These are phyloP conservation scores for Hippophae gyantsensis DNA, from an alignment of 306 rosid genomes.

Conservation along the genomic window DNA sequence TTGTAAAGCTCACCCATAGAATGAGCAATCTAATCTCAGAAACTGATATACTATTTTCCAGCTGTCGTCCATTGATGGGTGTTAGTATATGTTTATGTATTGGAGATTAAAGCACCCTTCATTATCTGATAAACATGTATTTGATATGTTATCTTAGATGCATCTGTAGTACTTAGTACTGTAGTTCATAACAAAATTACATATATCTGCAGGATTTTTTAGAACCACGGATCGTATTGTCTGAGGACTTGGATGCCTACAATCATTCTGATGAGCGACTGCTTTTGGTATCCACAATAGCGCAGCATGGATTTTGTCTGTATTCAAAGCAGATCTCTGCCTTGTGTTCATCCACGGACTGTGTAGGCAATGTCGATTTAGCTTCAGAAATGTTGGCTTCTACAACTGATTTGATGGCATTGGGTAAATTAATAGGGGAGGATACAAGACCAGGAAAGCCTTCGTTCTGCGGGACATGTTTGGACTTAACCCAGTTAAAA, in stretches of 20 bases:
- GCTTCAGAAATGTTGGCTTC: constrained; percentile 57
- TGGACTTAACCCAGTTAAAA: constrained; percentile 24
- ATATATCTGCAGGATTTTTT: constrained; percentile 46
- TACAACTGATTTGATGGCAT: constrained; percentile 35
- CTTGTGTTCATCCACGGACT: constrained; percentile 36
- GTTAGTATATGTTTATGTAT: constrained; percentile 33
- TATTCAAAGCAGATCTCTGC: constrained; percentile 44
- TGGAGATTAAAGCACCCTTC: constrained; percentile 5
- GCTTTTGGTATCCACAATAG: constrained; percentile 53
- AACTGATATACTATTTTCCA: no score
- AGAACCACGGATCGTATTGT: constrained; percentile 36
- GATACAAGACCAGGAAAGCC: constrained; percentile 9
- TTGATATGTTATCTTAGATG: neutral
- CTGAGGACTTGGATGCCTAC: constrained; percentile 39
- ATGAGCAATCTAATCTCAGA: constrained; percentile 61
- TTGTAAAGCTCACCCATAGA: constrained; percentile 43
- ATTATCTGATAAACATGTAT: constrained; percentile 3
- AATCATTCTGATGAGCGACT: constrained; percentile 47
- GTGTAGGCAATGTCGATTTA: constrained; percentile 33
- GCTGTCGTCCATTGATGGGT: constrained; percentile 18
- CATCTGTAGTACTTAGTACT: no score
- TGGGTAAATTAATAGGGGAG: constrained; percentile 50
- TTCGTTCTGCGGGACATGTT: constrained; percentile 19
- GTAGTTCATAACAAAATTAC: constrained; percentile 15
- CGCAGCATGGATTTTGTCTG: constrained; percentile 70